Evolutionary conservation across 768 basidiomycete species (phyloP), one percentile per base, ranked within the genome.

Genomic region (Coprinopsis sp.): DNA sequence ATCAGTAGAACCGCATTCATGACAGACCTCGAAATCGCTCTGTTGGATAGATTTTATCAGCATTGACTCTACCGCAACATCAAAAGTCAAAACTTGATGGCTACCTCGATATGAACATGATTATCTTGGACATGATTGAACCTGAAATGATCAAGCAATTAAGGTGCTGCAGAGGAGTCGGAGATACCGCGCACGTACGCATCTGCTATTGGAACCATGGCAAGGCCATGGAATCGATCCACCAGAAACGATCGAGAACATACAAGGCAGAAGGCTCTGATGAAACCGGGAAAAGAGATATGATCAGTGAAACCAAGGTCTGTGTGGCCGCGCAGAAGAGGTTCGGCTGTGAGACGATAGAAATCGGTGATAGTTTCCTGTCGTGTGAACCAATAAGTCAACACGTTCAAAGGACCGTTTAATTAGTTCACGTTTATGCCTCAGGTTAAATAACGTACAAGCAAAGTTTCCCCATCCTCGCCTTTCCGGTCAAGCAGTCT

Each of bases 191-290:
- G 46, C 11, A 75, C 82, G 63, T 59, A 89, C 86, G 76, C 76
- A 66, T 93, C 91, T 25, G 88, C 88, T 52, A 91, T 76, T 3
- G 91, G 90, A 16, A 91, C 87, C 76, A 95, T 85, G 1, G 85
- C 76, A 14, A 93, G 67, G 5, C 81, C 80, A 59, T 91, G 89
- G 58, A 80, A 92, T 6, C 78, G 73, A 62, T 94, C 91, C 50
- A 91, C 79, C 49, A 88, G 69, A 64, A 94, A 94, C 3, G 89
- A 84, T 30, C 91, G 74, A 3, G 89, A 86, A 3, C 83, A 86
- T 41, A 94, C 87, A 27, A 92, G 73, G 2, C 70, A 67, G 58
- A 70, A 77, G 8, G 83, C 78, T 41, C 72, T 67, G 42, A 70
- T 63, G 58, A 84, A 84, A 0, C 69, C 73, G 33, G 51, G 47